Evolutionary conservation across 352 stramenopile species (phyloP).

Genomic region (Globisporangium perplexum): DNA sequence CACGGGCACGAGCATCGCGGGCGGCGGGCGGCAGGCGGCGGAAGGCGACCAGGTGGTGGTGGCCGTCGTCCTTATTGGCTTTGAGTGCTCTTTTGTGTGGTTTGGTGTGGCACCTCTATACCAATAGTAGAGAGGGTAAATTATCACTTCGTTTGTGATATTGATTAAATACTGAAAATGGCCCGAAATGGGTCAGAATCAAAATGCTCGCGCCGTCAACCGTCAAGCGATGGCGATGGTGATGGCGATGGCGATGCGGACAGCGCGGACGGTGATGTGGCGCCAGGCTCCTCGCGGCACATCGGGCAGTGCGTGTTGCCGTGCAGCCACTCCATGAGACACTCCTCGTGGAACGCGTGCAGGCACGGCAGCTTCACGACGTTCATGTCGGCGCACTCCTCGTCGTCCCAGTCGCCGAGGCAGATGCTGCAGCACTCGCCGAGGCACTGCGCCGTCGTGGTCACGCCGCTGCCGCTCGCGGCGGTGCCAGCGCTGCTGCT

Average conservation of each 20-base stretch:
- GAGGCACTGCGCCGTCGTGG: conserved; percentile 23
- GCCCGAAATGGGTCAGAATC: background rate
- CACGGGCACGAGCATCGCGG: conserved; percentile 22
- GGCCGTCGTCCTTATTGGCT: too few species aligned
- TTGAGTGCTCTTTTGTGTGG: too few species aligned
- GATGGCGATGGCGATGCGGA: background rate
- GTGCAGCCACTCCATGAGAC: conserved; percentile 82
- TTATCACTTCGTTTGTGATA: background rate
- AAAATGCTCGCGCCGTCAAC: too few species aligned
- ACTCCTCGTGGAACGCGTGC: conserved; percentile 85
- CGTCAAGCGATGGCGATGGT: too few species aligned
- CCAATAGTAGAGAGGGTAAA: too few species aligned
- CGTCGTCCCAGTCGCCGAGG: conserved; percentile 74
- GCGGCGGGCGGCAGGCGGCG: too few species aligned
- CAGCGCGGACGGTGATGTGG: conserved; percentile 3
- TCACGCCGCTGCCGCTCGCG: background rate
- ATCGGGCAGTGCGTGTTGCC: conserved; percentile 80
- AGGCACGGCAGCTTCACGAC: conserved; percentile 80
- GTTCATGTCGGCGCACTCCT: conserved; percentile 76
- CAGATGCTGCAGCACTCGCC: conserved; percentile 86
- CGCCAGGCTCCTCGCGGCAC: conserved; percentile 71
- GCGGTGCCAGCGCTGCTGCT: background rate
- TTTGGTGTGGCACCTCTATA: too few species aligned
- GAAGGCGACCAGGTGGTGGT: too few species aligned
- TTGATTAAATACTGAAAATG: background rate